These are phyloP conservation scores for Fusarium scirpi DNA, from an alignment of 2,329 filamentous ascomycete species.

Conservation along the genomic window DNA sequence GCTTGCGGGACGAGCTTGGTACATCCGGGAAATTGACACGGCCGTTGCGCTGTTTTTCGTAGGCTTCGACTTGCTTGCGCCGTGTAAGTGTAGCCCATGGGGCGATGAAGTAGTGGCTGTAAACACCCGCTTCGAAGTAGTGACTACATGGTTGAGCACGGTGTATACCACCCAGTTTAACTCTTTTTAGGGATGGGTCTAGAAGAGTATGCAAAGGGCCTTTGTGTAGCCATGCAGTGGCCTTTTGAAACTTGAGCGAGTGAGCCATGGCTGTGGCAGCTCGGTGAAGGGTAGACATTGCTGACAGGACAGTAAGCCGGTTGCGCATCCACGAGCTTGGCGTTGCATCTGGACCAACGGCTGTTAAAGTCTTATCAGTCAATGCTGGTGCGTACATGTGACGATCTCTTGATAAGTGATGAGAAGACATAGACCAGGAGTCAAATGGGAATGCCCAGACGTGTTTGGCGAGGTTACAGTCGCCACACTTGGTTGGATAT, in stretches of 20 bases:
- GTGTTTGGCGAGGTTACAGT: slow-evolving; percentile 59
- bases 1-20: neutral
- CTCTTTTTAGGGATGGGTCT: slow-evolving; percentile 45
- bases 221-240: slow-evolving; percentile 53
- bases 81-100: slow-evolving; percentile 43
- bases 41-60: slow-evolving; percentile 39
- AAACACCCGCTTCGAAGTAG: slow-evolving; percentile 51
- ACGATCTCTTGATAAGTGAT: slow-evolving; percentile 54
- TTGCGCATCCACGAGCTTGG: slow-evolving; percentile 52
- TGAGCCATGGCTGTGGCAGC: slow-evolving; percentile 54
- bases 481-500: slow-evolving; percentile 53
- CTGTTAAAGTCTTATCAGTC: slow-evolving; percentile 17
- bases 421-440: slow-evolving; percentile 56
- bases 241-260: slow-evolving; percentile 43
- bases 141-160: slow-evolving; percentile 58
- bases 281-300: slow-evolving; percentile 48
- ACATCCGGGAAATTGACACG: slow-evolving; percentile 29
- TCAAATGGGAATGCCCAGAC: slow-evolving; percentile 60
- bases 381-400: slow-evolving; percentile 50
- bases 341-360: slow-evolving; percentile 31
- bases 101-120: slow-evolving; percentile 48
- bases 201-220: slow-evolving; percentile 5
- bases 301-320: slow-evolving; percentile 51
- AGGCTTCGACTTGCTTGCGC: slow-evolving; percentile 33
- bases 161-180: slow-evolving; percentile 57